Base-by-base conservation (phyloP, 139 green algal genomes). In the Chlamydomonas applanata region DNA sequence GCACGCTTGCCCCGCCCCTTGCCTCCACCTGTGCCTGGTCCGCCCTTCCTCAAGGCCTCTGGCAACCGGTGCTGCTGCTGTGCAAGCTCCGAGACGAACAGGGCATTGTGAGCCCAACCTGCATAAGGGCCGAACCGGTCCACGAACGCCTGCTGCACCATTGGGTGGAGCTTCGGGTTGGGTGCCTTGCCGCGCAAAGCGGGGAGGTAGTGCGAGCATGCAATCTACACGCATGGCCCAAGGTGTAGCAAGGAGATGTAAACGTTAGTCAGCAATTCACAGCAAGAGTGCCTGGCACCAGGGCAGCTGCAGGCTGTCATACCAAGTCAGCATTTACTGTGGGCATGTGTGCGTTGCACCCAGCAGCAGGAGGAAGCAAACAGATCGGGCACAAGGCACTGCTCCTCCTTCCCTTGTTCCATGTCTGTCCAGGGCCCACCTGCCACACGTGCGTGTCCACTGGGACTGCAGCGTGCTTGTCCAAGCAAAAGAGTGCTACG, bases 371-470 rank as follows among this genome's bases (percentile, higher is more conserved):
- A 5, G 60, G 7, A 22, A 36, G 4, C 25, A 36, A 36, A 40
- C 7, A 36, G 19, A 4, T 40, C 5, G 40, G 20, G 16, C 16
- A 5, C 4, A 16, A 24, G 32, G 14, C 3, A 14, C 16, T 30
- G 20, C 34, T 13, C 14, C 5, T 19, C 3, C 19, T 65, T 4
- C 35, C 3, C 64, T 14, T 24, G 16, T n/a, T 16, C 20, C 20
- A 71, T 52, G 22, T 4, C 5, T 40, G 9, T 45, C 32, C 2
- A 2, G 35, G 19, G 24, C 54, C 29, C 27, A 98, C 76, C 72
- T 91, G 76, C 92, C 92, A 97, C n/a, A 99, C 95, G 82, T 98
- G 95, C 13, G 93, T 97, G 88, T 99, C 95, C 33, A 99, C 95
- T 9, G 95, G 94, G 30, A 98, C 93, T 1, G 89, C 89, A 11